These are phyloP conservation scores for Amaranthus tricolor DNA, from an alignment of 179 eudicot genomes.

Conservation along the genomic window DNA sequence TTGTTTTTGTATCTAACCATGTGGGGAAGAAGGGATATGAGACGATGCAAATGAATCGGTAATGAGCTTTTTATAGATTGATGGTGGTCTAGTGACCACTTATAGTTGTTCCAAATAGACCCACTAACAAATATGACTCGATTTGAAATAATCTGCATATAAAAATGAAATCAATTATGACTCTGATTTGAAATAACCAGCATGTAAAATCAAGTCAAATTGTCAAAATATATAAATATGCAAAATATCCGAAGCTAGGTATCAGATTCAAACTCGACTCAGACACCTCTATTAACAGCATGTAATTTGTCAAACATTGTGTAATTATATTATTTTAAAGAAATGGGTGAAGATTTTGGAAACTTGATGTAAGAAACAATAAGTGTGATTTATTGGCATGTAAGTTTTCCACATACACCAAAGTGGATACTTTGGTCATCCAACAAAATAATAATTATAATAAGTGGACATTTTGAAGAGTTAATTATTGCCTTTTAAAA, in stretches of 20 bases:
- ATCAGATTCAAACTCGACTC: too few species aligned
- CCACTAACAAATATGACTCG: too few species aligned
- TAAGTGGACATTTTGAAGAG: neutral
- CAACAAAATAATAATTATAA: neutral
- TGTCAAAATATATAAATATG: too few species aligned
- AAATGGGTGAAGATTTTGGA: slow-evolving; percentile 21
- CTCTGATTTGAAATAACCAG: too few species aligned
- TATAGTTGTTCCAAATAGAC: too few species aligned
- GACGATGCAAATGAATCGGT: slow-evolving; percentile 15
- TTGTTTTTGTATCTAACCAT: neutral
- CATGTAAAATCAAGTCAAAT: too few species aligned
- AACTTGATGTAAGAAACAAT: slow-evolving; percentile 14
- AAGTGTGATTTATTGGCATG: slow-evolving; percentile 12
- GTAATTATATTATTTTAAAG: neutral
- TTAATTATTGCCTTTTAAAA: neutral
- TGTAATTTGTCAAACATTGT: too few species aligned
- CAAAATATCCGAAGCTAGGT: too few species aligned
- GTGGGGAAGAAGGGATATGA: neutral
- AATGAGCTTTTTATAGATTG: slow-evolving; percentile 19
- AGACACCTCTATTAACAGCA: too few species aligned
- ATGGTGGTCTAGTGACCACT: neutral
- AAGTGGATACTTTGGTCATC: slow-evolving; percentile 9
- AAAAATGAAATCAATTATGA: too few species aligned
- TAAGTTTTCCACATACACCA: slow-evolving; percentile 19
- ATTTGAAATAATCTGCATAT: too few species aligned